Percentiles rank a stretch among this genome's conserved stretches.
Evolutionary conservation across 2,329 filamentous ascomycete genomes (phyloP).

Genomic region (Tolypocladium paradoxum): DNA sequence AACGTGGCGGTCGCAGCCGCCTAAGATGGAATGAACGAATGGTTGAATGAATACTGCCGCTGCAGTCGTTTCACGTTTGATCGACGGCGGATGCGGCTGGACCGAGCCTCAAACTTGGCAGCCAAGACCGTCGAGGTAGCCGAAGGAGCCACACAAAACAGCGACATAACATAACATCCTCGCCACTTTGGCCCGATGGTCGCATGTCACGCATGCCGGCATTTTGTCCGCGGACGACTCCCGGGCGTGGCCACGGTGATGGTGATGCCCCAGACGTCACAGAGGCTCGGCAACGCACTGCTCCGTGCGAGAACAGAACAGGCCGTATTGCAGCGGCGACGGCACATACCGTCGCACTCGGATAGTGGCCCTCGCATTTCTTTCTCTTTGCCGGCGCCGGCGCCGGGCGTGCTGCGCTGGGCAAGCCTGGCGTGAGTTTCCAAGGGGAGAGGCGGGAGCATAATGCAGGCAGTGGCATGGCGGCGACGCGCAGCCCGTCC

Average conservation of each 20-base stretch:
- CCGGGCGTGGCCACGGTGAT: too few relatives aligned
- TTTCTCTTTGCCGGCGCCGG: not conserved
- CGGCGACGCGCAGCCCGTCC: not conserved
- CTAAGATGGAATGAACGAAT: too few relatives aligned
- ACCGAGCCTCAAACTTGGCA: not conserved
- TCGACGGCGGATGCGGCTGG: not conserved
- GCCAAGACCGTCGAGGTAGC: not conserved
- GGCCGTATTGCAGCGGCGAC: not conserved
- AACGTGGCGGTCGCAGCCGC: not conserved
- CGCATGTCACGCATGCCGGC: not conserved
- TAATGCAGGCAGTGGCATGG: not conserved
- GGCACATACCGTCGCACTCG: too few relatives aligned
- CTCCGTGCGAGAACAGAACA: not conserved
- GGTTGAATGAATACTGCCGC: too few relatives aligned
- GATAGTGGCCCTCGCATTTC: too few relatives aligned
- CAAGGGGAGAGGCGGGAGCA: not conserved
- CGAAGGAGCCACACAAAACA: not conserved
- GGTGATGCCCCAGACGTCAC: not conserved
- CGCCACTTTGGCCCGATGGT: not conserved
- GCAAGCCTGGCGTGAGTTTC: not conserved
- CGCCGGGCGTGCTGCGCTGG: too few relatives aligned
- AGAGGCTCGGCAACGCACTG: not conserved
- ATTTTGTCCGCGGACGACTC: not conserved
- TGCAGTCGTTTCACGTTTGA: not conserved
- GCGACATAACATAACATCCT: not conserved